These are phyloP conservation scores for Epichloe sibirici DNA, from an alignment of 2,329 filamentous ascomycete genomes.

Conservation along the genomic window DNA sequence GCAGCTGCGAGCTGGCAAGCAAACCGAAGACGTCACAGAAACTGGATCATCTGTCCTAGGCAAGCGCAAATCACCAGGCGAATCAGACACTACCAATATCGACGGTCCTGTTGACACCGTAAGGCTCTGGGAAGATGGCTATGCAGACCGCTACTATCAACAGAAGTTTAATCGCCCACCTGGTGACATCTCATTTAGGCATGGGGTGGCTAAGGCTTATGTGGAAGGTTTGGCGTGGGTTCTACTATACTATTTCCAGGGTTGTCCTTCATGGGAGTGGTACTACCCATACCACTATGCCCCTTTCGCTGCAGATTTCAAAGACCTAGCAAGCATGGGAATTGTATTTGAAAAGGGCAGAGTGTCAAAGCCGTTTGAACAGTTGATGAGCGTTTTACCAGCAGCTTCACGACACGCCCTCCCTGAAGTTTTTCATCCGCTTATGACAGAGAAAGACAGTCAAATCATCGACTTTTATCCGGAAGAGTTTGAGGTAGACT, in stretches of 20 bases:
- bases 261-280: slow-evolving; percentile 98
- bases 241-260: slow-evolving; percentile 92
- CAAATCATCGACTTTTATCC: slow-evolving; percentile 97
- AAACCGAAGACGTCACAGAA: slow-evolving; percentile 10
- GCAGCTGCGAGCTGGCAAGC: slow-evolving; percentile 45
- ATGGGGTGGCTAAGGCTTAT: slow-evolving; percentile 81
- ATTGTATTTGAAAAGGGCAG: slow-evolving; percentile 73
- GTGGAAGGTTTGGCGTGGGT: slow-evolving; percentile 95
- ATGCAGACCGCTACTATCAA: slow-evolving; percentile 90
- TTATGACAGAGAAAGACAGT: slow-evolving; percentile 82
- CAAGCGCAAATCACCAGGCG: slow-evolving; percentile 58
- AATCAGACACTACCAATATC: slow-evolving; percentile 12
- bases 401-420: slow-evolving; percentile 87
- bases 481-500: slow-evolving; percentile 79
- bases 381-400: slow-evolving; percentile 94
- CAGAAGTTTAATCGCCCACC: slow-evolving; percentile 86
- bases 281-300: slow-evolving; percentile 98
- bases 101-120: slow-evolving; percentile 69
- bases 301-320: slow-evolving; percentile 92
- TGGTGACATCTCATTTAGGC: slow-evolving; percentile 72
- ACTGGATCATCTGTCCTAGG: slow-evolving; percentile 40
- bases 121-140: slow-evolving; percentile 88
- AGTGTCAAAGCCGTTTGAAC: slow-evolving; percentile 86
- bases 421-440: slow-evolving; percentile 72
- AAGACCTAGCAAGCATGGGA: slow-evolving; percentile 65